Evolutionary conservation across 805 yeast species (phyloP), one percentile per base, ranked within the genome.

Genomic region (Yarrowia divulgata): DNA sequence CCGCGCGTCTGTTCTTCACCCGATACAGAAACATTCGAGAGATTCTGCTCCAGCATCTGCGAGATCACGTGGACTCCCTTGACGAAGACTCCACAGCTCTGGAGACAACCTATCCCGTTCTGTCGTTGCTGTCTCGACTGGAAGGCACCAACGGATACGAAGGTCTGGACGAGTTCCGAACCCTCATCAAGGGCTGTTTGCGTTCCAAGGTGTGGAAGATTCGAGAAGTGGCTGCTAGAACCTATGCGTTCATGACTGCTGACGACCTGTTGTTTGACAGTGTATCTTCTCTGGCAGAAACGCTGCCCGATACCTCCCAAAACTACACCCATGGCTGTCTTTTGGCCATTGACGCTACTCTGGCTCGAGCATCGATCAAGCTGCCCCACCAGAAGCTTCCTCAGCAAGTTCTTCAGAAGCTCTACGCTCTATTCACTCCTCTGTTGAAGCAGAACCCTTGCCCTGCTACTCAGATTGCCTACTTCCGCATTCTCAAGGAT

Each of bases 141-240:
- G 89, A 89, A 68, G 85, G 87, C 7, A 85, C 88, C 0, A 83
- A 85, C 2, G 87, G 85, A 0, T 83, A 84, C 69, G 81, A 80
- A 54, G 88, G 86, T 0, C 70, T 90, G 62, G 78, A 78, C 8
- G 85, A 81, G 7, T 89, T 92, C 73, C 78, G 81, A 60, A 82
- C 83, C 0, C 76, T 84, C 23, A 78, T 91, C 16, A 72, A 80
- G 34, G 67, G 74, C 19, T 83, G 89, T 71, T 78, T 93, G 39
- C 79, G 80, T 0, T 85, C 86, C 70, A 78, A 77, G 52, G 80
- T 83, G 69, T 94, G 97, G 97, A 92, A 92, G 73, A 84, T 95
- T 9, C 84, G 99, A 71, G 97, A 93, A 75, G 85, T 91, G 85
- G 90, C 97, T 0, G 91, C 97, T 0, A 83, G 88, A 74, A 85